Conservation (phyloP, 257 asterid species). For the Paraleonurus japonicus region DNA sequence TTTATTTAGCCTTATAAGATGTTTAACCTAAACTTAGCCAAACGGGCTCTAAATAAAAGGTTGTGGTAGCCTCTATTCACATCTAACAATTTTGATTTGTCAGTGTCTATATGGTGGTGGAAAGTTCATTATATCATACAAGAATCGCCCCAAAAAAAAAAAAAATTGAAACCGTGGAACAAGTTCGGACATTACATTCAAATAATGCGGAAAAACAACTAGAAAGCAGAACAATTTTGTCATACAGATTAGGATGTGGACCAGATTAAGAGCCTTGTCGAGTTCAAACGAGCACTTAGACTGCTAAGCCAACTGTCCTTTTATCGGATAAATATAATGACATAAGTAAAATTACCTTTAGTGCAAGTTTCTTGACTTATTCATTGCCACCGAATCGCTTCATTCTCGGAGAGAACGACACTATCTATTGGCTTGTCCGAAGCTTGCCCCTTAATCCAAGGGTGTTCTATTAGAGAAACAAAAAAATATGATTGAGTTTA, state of each 20-base stretch:
- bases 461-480: constrained; percentile 53
- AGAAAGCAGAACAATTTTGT: not conserved
- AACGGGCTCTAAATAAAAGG: not conserved
- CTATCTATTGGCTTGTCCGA: constrained; percentile 81
- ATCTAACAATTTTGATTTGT: not conserved
- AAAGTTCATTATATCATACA: too few relatives aligned
- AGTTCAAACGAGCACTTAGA: not conserved
- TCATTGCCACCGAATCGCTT: constrained; percentile 91
- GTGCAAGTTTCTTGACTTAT: constrained; percentile 82
- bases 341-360: constrained; percentile 43
- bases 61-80: not conserved
- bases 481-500: not conserved
- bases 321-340: not conserved
- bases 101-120: not conserved
- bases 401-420: constrained; percentile 85
- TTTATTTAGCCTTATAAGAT: too few relatives aligned
- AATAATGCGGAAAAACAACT: not conserved
- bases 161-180: not conserved
- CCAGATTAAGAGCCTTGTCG: not conserved
- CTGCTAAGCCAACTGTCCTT: not conserved
- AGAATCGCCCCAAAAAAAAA: too few relatives aligned
- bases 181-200: not conserved
- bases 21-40: too few relatives aligned
- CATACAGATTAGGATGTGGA: not conserved
- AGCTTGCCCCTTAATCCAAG: constrained; percentile 81